Base-by-base conservation (phyloP, 2,329 filamentous ascomycete genomes). In the Sporothrix pallida region DNA sequence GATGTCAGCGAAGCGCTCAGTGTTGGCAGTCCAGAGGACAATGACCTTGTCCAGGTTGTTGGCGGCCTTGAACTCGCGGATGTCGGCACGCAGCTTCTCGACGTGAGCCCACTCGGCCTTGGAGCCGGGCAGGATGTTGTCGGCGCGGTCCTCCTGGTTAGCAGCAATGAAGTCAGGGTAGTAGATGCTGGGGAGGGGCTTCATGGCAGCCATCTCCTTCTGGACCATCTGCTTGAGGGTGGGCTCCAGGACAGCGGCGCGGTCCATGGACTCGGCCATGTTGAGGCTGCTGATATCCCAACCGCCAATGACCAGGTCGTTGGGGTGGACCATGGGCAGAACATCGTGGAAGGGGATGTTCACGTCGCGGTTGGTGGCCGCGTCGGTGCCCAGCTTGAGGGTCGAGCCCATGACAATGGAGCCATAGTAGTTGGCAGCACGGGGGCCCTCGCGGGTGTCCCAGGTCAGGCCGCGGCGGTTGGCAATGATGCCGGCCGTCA, bases 101-200 rank as follows among this genome's bases (percentile, higher is more conserved):
- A 99, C 93, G 81, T 99, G 96, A 73, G 90, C 94, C 84, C 86
- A 91, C 82, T 87, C 94, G 77, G 95, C 95, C 86, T 96, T 97
- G 83, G 87, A 88, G 71, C 96, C 96, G 76, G 92, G 85, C 68
- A 98, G 83, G 76, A 97, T 80, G 80, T 99, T 98, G 85, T 99
- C 94, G 77, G 95, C 96, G 80, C 96, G 93, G 80, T 95, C 94
- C 83, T 96, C 95, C 86, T 99, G 96, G 86, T 99, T 99, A 81
- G 96, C 93, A 77, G 96, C 96, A 81, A 99, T 99, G 87, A 99
- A 99, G 84, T 98, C 96, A 1, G 96, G 96, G 83, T 99, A 99
- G 89, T 99, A 99, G 84, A 98, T 92, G 83, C 93, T 95, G 31
- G 94, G 95, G 76, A 98, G 89, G 44, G 96, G 96, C 78, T 91